Base-by-base conservation (phyloP, 192 early-diverging fungal genomes). In the Backusella tuberculispora region DNA sequence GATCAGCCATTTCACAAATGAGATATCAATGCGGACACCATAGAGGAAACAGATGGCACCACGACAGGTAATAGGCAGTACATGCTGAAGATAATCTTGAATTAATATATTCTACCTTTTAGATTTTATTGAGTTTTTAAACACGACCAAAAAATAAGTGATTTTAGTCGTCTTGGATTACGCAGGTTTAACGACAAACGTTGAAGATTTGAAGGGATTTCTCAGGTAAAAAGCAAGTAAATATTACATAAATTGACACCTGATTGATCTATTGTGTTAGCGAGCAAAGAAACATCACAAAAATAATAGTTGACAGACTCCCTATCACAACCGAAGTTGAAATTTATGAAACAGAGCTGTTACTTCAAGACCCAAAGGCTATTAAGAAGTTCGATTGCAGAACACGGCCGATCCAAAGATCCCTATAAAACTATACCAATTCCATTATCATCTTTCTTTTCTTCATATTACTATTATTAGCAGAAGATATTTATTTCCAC, bases 221-320 rank as follows among this genome's bases (percentile, higher is more conserved):
- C 37, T 50, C 26, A 71, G 46, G 69, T 71, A 71, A 71, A 71
- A 5, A 50, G 69, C 48, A 47, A 50, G n/a, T 71, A 71, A 71
- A 50, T 50, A 71, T 71, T 53, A 71, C 14, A 71, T 71, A 50
- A 71, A 50, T 47, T 40, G 48, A 71, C 34, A 48, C 17, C 46
- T 71, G 34, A 71, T 71, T 38, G 34, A 71, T 71, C 34, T 71
- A 53, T 66, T 71, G 40, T 53, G 26, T 71, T 71, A 71, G 69
- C 45, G 6, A 71, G 15, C 69, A 71, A 38, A 71, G 38, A 50
- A 71, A 50, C 10, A 50, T 71, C 9, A 50, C 45, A 34, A 71
- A 71, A 50, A 71, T 71, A 9, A 50, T 71, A 50, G 19, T 71
- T 71, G 69, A 71, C n/a, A 71, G 69, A 50, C 46, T 71, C 34